Conservation (phyloP, 2,329 filamentous ascomycete genomes). For the Hypomyces rosellus region DNA sequence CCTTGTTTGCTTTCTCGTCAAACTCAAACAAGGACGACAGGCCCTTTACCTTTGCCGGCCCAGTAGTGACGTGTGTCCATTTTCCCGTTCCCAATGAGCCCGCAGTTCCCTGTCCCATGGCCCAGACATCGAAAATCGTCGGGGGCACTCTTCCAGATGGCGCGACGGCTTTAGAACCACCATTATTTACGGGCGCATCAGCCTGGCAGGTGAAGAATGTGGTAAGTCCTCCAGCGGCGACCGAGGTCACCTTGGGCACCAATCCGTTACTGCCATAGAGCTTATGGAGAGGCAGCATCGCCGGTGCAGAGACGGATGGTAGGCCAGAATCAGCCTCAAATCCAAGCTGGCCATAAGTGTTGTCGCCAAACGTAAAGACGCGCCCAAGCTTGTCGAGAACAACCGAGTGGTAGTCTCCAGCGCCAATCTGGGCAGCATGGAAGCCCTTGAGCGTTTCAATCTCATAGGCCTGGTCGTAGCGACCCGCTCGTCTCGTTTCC, state of each 20-base stretch:
- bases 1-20: constrained; percentile 62
- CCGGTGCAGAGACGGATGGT: constrained; percentile 61
- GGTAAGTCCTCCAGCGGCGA: constrained; percentile 81
- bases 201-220: constrained; percentile 85
- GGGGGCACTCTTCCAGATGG: constrained; percentile 29
- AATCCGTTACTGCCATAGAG: constrained; percentile 65
- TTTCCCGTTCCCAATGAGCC: constrained; percentile 78
- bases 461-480: constrained; percentile 79
- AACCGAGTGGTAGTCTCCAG: constrained; percentile 82
- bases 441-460: constrained; percentile 64
- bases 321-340: constrained; percentile 60
- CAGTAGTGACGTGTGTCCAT: constrained; percentile 81
- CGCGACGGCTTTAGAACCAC: constrained; percentile 16
- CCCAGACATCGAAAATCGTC: constrained; percentile 62
- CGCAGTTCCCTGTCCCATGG: constrained; percentile 78
- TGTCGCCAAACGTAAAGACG: constrained; percentile 86
- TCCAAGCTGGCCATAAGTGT: constrained; percentile 86
- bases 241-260: constrained; percentile 61
- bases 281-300: constrained; percentile 60
- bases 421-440: constrained; percentile 66
- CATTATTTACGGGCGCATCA: constrained; percentile 35
- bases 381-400: constrained; percentile 69
- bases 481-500: constrained; percentile 66
- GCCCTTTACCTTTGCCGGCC: constrained; percentile 72
- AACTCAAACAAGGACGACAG: constrained; percentile 83